Evolutionary conservation across 202 grass and related monocot species (phyloP).

Genomic region (Panicum hallii): DNA sequence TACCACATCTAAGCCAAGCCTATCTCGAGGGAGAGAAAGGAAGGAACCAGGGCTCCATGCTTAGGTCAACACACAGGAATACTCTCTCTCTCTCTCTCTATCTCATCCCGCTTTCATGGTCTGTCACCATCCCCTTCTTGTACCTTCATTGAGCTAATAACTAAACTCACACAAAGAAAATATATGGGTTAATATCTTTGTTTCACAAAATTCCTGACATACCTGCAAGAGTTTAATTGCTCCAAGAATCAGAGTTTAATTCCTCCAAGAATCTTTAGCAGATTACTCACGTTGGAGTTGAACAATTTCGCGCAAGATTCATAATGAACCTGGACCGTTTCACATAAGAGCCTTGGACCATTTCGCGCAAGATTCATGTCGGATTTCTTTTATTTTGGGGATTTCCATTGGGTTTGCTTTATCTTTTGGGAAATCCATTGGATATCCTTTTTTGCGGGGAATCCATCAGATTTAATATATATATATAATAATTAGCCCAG

Average conservation of each 20-base stretch:
- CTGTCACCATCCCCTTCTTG: not conserved
- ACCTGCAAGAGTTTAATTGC: not conserved
- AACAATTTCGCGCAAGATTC: not conserved
- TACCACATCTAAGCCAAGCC: slow-evolving; percentile 13
- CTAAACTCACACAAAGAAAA: not conserved
- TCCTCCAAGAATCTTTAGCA: not conserved
- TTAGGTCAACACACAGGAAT: slow-evolving; percentile 28
- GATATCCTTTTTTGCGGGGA: too few species aligned
- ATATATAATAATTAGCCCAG: too few species aligned
- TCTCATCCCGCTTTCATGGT: not conserved
- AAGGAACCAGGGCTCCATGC: not conserved
- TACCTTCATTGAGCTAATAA: not conserved
- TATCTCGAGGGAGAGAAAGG: not conserved
- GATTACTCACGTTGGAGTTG: not conserved
- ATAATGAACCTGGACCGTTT: not conserved
- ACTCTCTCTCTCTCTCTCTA: not conserved
- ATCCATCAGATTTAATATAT: too few species aligned
- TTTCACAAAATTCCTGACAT: too few species aligned
- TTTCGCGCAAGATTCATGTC: not conserved
- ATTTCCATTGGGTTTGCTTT: not conserved
- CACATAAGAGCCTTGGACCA: not conserved
- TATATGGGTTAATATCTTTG: not conserved
- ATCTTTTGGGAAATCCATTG: not conserved
- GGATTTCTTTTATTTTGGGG: too few species aligned
- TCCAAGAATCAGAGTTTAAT: not conserved